These are phyloP conservation scores for Diaporthe nobilis DNA, from an alignment of 2,329 filamentous ascomycete species.

Conservation along the genomic window DNA sequence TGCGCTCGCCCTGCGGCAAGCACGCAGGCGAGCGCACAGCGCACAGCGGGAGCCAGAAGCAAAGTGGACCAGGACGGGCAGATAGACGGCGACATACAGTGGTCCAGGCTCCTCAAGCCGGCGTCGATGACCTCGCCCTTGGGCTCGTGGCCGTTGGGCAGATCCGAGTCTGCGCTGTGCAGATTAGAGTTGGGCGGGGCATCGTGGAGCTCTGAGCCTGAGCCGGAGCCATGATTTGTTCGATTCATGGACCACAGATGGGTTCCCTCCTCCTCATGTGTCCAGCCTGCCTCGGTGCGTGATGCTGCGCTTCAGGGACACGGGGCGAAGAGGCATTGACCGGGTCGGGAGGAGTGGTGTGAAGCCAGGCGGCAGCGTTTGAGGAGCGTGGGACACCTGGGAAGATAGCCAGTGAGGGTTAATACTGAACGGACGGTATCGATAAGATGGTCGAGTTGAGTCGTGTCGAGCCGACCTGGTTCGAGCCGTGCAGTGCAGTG, in stretches of 20 bases:
- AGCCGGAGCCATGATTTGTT: constrained; percentile 47
- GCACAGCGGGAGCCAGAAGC: not conserved
- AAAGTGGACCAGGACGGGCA: not conserved
- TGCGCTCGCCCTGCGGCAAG: not conserved
- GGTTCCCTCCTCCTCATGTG: constrained; percentile 36
- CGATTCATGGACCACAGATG: constrained; percentile 46
- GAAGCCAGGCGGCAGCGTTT: not conserved
- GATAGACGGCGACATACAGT: constrained; percentile 69
- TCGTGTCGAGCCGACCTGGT: not conserved
- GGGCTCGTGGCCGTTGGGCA: constrained; percentile 38
- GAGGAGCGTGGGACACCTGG: not conserved
- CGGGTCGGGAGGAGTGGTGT: not conserved
- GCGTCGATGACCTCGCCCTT: constrained; percentile 70
- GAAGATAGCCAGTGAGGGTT: not conserved
- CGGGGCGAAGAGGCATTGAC: constrained; percentile 31
- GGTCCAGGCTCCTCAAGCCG: constrained; percentile 83
- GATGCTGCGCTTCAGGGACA: constrained; percentile 22
- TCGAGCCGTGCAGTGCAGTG: constrained; percentile 6
- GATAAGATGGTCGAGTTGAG: constrained; percentile 25
- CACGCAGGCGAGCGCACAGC: not conserved
- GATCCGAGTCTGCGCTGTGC: constrained; percentile 37
- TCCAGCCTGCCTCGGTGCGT: constrained; percentile 12
- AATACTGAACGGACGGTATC: constrained; percentile 11
- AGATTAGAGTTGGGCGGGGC: constrained; percentile 33
- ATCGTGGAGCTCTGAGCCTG: constrained; percentile 48